These are phyloP conservation scores for Diaporthe ilicicola DNA, from an alignment of 2,329 filamentous ascomycete genomes.

Conservation along the genomic window DNA sequence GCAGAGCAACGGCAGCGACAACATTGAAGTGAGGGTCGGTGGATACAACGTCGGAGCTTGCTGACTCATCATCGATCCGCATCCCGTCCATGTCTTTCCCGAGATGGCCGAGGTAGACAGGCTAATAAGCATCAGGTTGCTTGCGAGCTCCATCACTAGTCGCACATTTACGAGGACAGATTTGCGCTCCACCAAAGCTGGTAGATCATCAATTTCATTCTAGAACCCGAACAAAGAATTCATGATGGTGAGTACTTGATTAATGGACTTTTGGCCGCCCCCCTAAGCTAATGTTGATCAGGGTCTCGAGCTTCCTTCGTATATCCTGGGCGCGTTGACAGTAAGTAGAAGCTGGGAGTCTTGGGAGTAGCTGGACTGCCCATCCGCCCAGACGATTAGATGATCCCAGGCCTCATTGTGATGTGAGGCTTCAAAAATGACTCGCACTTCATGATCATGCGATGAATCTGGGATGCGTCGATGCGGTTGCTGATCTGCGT, in stretches of 20 bases:
- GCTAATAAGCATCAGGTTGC: not conserved
- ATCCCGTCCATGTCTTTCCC: constrained; percentile 5
- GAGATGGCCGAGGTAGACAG: constrained; percentile 1
- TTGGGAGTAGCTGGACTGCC: not conserved
- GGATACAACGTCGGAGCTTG: not conserved
- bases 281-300: constrained; percentile 18
- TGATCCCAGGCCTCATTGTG: no score
- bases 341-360: constrained; percentile 12
- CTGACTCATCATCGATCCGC: constrained; percentile 12
- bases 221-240: not conserved
- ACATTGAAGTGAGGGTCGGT: not conserved
- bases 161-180: constrained; percentile 1
- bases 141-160: not conserved
- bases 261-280: not conserved
- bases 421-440: not conserved
- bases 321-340: constrained; percentile 32
- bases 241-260: constrained; percentile 25
- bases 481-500: not conserved
- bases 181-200: not conserved
- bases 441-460: not conserved
- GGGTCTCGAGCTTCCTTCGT: constrained; percentile 31
- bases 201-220: not conserved
- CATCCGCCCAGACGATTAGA: not conserved
- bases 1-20: not conserved
- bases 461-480: not conserved